Evolutionary conservation across 202 grass and related monocot species (phyloP), one percentile per base, ranked within the genome.

Genomic region (Saccharum hybrid): DNA sequence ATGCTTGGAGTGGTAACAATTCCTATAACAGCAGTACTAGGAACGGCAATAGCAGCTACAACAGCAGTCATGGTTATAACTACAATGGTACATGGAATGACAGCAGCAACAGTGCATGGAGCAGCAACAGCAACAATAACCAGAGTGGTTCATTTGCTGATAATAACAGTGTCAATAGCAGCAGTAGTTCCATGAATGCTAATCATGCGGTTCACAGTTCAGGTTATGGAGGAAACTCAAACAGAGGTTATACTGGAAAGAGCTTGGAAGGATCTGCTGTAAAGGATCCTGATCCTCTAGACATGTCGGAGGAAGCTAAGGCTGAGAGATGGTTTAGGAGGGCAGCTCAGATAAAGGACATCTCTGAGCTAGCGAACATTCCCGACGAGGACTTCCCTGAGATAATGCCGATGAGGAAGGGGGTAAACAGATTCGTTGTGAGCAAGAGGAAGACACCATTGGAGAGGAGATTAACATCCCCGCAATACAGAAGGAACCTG

Each of bases 361-460:
- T 98, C 38, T 93, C 93, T 4, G 96, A 98, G 72, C 86, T 96
- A 33, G 93, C 88, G 68, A 96, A 92, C 81, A 98, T 98, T 51
- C 93, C 96, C 0, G 96, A 98, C 0, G 96, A 96, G 69, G 96
- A 98, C 75, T 98, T 98, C 71, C 96, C 96, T 0, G 87, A 94
- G 86, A 98, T 98, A 84, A 98, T 98, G 96, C 96, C 96, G 10
- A 96, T 98, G 96, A 93, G 96, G 75, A 99, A 94, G 82, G 93
- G 96, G 16, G 93, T 96, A 11, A 99, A 99, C 82, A 88, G 96
- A 86, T 99, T 96, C 63, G 96, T 99, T 0, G 91, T 99, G 48
- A 99, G 91, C 89, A 99, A 99, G 86, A 88, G 93, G 83, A 98
- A 98, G 85, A 92, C 96, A 13, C 93, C 96, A 10, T n/a, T 99